Base-by-base conservation (phyloP, 2,329 filamentous ascomycete species). In the Fusarium subglutinans region DNA sequence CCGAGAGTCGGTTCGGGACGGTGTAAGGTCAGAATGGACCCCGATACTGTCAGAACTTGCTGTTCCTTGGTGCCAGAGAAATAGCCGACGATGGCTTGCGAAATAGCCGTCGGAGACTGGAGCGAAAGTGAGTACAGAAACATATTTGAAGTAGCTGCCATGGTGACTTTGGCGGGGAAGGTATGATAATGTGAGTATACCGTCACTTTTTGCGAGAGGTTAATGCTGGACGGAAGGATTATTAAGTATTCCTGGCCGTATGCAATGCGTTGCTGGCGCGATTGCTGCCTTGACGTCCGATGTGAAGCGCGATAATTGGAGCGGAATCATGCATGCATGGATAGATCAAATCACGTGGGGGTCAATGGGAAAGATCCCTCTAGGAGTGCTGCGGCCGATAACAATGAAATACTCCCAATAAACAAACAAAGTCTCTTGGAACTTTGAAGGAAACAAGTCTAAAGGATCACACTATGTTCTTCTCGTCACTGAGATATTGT, bases 101-200 rank as follows among this genome's bases (percentile, higher is more conserved):
- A 95, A 79, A 98, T 91, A 66, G 94, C 93, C 75, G 95, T 95
- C 37, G 96, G 94, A 78, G 94, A 92, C 84, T 98, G 94, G 80
- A 99, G 92, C 77, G 96, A 98, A 86, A 99, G 88, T 79, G 94
- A 96, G 86, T 99, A 99, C 86, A 99, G 92, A 83, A 98, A 98
- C 94, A 98, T 97, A 83, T 96, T 96, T 20, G 95, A 98, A 70
- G 96, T 98, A 82, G 95, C 97, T 86, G 96, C 96, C 96, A 98
- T 98, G 4, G 12, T 45, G 11, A 8, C 6, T 44, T 8, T 44
- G 1, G 38, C 1, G n/a, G 10, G 14, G 17, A 11, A 43, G 11
- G 1, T 6, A 17, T 9, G 14, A 7, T 40, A 7, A 13, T 7
- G 8, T 8, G 4, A 13, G 20, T 22, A 12, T 40, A 1, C 7